Base-by-base conservation (phyloP, 2,329 filamentous ascomycete species). In the Fusarium armeniacum region DNA sequence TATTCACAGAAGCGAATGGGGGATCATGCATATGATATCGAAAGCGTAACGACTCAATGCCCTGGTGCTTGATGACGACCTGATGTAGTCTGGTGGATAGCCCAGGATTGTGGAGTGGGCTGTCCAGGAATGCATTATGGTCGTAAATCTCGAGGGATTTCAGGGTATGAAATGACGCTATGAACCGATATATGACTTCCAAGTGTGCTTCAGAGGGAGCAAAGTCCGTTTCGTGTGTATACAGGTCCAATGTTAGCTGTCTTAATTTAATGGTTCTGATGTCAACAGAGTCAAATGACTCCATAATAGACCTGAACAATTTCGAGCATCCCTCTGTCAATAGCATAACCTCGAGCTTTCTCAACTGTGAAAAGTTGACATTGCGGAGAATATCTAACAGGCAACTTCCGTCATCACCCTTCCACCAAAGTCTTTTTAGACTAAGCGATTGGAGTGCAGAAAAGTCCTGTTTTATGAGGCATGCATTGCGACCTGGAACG, bases 351-450 rank as follows among this genome's bases (percentile, higher is more conserved):
- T 15, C 45, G 0, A 68, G 41, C 1, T 64, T 59, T 5, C 24
- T 50, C 3, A 68, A 35, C 6, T 33, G 16, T 1, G 60, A 30
- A 13, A 68, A 68, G 32, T 68, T 41, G 5, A 68, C 22, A 12
- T 50, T 40, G 1, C 11, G 28, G 1, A 53, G 1, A 1, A 16
- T 44, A 1, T 8, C 32, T 6, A 47, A 32, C 0, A 59, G 0
- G 1, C 16, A 30, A 1, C 5, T n/a, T 16, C n/a, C n/a, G 1
- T 5, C 2, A 0, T 36, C 1, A 0, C 28, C 40, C 2, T 3
- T 3, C 11, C 50, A 55, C 1, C 2, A 10, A 0, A 40, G 11
- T 0, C 51, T 36, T 1, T 0, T 8, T 8, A 67, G 1, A 0
- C n/a, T 33, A 3, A 68, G 41, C 2, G 65, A 68, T 11, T 38